Evolutionary conservation across 202 grass and related monocot species (phyloP), one percentile per base, ranked within the genome.

Genomic region (Bolboschoenoplectus hybrid): DNA sequence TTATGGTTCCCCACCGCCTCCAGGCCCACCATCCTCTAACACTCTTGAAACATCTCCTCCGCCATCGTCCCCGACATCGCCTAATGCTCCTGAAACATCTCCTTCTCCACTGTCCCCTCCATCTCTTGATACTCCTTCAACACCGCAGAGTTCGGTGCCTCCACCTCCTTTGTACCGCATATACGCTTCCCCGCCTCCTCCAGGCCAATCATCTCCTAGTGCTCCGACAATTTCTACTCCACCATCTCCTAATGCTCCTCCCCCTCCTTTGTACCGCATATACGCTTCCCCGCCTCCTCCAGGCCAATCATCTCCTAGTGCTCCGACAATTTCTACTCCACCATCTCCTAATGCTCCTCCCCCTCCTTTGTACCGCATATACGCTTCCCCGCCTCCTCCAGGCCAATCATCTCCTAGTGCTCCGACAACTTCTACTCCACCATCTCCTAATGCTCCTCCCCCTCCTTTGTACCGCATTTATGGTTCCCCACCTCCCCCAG

Each of bases 1-100:
- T 56, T 78, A 78, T 85, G 88, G 51, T 74, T 83, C 55, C 82
- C 89, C 81, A 85, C 87, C 64, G n/a, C 52, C 81, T 56, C 76
- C 76, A 14, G 63, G 74, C 76, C 85, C 34, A 71, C 77, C 68
- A 89, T 89, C 82, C 80, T 55, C 73, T 77, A 32, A 74, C 51
- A 68, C 45, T 34, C n/a, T 50, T 0, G 45, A 74, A 51, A 74
- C 17, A 19, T 73, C 91, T 84, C 78, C 80, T 64, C 41, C 89
- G 46, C 77, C 85, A 78, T 49, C 71, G 41, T 36, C 76, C 35
- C 11, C 11, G 12, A 13, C 64, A 67, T 67, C 35, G 36, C 7
- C 63, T 11, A 12, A 10, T 36, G 9, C 32, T 80, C 87, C 85
- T 85, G 81, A 87, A 86, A 38, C 81, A 82, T 80, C 90, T 85